A percentile compares a stretch with the other conserved stretches of the same genome.
phyloP scores from a whole-genome alignment of 257 asterid genomes.

The Nicotiana attenuata region DNA sequence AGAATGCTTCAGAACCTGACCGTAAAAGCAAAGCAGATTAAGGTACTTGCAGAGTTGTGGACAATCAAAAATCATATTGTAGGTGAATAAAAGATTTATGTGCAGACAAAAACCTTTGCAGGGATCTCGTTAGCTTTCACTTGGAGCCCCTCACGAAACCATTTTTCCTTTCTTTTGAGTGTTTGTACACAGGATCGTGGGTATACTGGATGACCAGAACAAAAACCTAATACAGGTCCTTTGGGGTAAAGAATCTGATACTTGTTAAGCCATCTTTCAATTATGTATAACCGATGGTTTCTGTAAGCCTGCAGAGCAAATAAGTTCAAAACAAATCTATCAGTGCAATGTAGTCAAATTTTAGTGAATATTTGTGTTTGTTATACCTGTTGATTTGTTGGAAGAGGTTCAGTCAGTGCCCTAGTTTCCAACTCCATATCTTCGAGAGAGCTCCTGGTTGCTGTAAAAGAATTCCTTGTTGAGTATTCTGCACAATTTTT shows the following conservation, averaged over 20 bases:
- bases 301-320: slow-evolving; percentile 66
- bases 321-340: neutral
- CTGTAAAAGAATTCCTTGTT: slow-evolving; percentile 18
- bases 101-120: slow-evolving; percentile 51
- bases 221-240: slow-evolving; percentile 81
- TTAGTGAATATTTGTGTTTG: neutral
- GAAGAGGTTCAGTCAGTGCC: slow-evolving; percentile 96
- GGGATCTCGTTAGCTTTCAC: slow-evolving; percentile 81
- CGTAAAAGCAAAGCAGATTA: slow-evolving; percentile 4
- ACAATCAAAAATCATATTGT: neutral
- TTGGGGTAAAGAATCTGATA: slow-evolving; percentile 73
- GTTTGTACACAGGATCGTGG: slow-evolving; percentile 87
- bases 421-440: slow-evolving; percentile 94
- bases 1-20: slow-evolving; percentile 61
- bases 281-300: slow-evolving; percentile 74
- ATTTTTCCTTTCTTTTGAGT: slow-evolving; percentile 67
- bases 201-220: slow-evolving; percentile 85
- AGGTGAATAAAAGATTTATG: neutral
- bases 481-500: slow-evolving; percentile 14
- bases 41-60: neutral
- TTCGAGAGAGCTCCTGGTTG: slow-evolving; percentile 63
- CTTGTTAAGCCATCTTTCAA: slow-evolving; percentile 88
- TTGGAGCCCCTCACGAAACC: slow-evolving; percentile 89
- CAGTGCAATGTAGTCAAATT: neutral
- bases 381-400: slow-evolving; percentile 88